phyloP scores from a whole-genome alignment of 2,329 filamentous ascomycete genomes.

The Colletotrichum nymphaeae region DNA sequence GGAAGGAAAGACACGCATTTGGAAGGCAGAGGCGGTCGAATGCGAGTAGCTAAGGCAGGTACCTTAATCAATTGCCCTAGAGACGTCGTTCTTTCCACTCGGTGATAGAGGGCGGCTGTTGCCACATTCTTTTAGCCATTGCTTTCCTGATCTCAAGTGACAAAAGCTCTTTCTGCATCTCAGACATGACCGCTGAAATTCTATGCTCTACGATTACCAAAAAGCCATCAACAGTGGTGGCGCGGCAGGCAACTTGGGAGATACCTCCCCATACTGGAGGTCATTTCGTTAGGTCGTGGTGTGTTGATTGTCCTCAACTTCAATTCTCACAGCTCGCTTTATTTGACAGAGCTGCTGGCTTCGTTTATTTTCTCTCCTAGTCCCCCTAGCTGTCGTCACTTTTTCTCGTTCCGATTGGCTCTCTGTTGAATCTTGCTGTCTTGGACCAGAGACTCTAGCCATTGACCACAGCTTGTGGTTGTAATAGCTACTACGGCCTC shows the following conservation, averaged over 20 bases:
- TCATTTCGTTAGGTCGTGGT: too few relatives aligned
- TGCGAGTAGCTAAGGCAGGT: too few relatives aligned
- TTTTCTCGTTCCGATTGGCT: background rate
- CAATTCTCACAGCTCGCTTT: background rate
- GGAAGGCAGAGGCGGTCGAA: background rate
- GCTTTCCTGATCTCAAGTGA: background rate
- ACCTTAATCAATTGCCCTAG: background rate
- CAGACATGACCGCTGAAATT: fast-evolving
- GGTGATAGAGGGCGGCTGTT: background rate
- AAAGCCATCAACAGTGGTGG: background rate
- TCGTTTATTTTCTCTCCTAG: background rate
- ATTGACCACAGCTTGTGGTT: too few relatives aligned
- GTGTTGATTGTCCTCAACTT: too few relatives aligned
- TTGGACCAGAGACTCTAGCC: background rate
- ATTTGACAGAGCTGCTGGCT: background rate
- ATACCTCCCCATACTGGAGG: background rate
- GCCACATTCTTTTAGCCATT: background rate
- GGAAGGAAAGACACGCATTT: background rate
- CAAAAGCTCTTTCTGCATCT: background rate
- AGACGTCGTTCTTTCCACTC: background rate
- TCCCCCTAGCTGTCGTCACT: too few relatives aligned
- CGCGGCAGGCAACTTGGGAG: background rate
- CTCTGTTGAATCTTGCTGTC: background rate
- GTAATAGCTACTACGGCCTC: background rate
- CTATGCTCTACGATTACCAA: background rate